Percentiles rank a stretch among this genome's conserved stretches.
Conservation (phyloP, 2,329 filamentous ascomycete species). For the Paracoccidioides brasiliensis region DNA sequence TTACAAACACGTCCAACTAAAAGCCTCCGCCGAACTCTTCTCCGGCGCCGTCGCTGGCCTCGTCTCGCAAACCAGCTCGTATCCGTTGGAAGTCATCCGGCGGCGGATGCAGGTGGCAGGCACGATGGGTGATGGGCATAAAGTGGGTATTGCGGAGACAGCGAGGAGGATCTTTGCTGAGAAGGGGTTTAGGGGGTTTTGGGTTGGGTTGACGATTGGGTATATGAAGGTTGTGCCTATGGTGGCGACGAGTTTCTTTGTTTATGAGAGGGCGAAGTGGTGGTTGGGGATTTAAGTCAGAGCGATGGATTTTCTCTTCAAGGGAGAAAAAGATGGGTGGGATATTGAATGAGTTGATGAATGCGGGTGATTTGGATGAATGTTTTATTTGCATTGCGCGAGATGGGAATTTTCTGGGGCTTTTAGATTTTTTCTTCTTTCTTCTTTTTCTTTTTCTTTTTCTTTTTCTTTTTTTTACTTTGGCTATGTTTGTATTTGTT, state of each 20-base stretch:
- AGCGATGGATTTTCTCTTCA: background rate
- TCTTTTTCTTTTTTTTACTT: background rate
- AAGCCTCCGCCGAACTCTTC: slow-evolving; percentile 73
- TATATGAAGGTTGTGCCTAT: slow-evolving; percentile 91
- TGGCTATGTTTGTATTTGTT: background rate
- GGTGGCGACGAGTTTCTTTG: slow-evolving; percentile 59
- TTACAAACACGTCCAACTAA: slow-evolving; percentile 53
- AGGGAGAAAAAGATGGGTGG: background rate
- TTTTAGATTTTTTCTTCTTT: background rate
- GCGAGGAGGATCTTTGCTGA: slow-evolving; percentile 61
- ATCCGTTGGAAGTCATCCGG: slow-evolving; percentile 84
- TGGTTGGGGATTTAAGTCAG: slow-evolving; percentile 47
- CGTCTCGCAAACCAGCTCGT: slow-evolving; percentile 81
- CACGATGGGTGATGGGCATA: slow-evolving; percentile 77
- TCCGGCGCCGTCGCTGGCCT: slow-evolving; percentile 78
- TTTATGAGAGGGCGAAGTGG: slow-evolving; percentile 53
- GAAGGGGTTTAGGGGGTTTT: slow-evolving; percentile 69
- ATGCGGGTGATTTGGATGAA: background rate
- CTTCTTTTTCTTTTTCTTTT: background rate
- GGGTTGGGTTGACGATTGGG: slow-evolving; percentile 83
- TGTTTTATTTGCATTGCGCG: background rate
- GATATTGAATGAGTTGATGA: background rate
- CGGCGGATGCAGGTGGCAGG: slow-evolving; percentile 93
- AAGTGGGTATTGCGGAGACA: slow-evolving; percentile 67
- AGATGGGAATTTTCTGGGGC: background rate